Base-by-base conservation (phyloP, 2,329 filamentous ascomycete species). In the Aspergillus tubingensis region DNA sequence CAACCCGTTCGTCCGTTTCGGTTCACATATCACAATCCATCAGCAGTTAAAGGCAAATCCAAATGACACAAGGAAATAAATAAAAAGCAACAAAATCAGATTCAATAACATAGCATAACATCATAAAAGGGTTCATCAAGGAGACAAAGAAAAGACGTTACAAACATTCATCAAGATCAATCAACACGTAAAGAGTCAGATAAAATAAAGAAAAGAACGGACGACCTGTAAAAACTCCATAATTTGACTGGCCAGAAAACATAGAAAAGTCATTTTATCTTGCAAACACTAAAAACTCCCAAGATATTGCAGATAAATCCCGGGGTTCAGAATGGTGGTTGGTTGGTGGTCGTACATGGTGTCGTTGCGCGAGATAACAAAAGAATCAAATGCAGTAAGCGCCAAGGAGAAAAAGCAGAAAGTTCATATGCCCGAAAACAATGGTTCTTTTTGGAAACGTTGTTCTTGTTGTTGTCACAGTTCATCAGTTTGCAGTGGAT, bases 201-300 rank as follows among this genome's bases (percentile, higher is more conserved):
- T 27, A 27, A 8, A 27, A 27, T 27, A 58, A 56, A 25, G 61
- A 32, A 57, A 56, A 27, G 58, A 61, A 62, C 58, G 58, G 58
- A 63, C 55, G 62, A 62, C 63, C 62, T 67, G 66, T 65, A 69
- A 63, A 36, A 64, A 62, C 61, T 64, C 63, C 62, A 43, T 56
- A 49, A 17, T 43, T 57, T 13, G 32, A 5, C 32, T 36, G 32
- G 32, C 32, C 32, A 51, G 41, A 38, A 62, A 61, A 58, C 49
- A 30, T 32, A 27, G 47, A 53, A 39, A 49, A 59, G 32, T 36
- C 32, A 36, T 36, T 36, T 36, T 27, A 8, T 36, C 32, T 36
- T 36, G 27, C 55, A 47, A 58, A 36, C 62, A 58, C 17, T 54
- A 54, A 50, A 58, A 48, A 58, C 59, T 51, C 57, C 52, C 36